Conservation (phyloP, 23 red algal genomes). For the Chondrus crispus region DNA sequence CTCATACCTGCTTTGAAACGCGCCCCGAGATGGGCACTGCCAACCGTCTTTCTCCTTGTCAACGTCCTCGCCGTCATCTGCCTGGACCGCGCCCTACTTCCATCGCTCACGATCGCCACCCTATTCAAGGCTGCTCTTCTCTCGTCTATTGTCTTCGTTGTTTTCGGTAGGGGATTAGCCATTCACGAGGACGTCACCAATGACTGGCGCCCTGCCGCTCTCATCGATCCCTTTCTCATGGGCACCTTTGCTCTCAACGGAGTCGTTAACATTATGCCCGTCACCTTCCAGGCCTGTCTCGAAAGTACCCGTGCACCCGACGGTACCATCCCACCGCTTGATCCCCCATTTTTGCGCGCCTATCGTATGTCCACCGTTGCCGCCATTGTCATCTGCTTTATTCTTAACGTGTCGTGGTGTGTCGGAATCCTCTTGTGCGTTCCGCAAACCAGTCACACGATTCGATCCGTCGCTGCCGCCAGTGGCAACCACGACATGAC, state of each 20-base stretch:
- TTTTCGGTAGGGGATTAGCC: slow-evolving; percentile 26
- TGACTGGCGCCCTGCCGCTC: slow-evolving; percentile 10
- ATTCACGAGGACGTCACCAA: slow-evolving; percentile 1
- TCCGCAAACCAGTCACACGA: slow-evolving; percentile 44
- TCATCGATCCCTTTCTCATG: slow-evolving; percentile 79
- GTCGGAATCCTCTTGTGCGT: slow-evolving; percentile 67
- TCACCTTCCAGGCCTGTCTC: slow-evolving; percentile 59
- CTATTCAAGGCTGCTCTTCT: slow-evolving; percentile 54
- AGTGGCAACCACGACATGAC: background rate
- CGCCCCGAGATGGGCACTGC: background rate
- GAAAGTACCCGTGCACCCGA: background rate
- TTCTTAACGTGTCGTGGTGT: slow-evolving; percentile 80
- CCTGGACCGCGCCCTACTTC: background rate
- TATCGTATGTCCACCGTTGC: slow-evolving; percentile 68
- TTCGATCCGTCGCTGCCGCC: background rate
- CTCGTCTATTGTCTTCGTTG: slow-evolving; percentile 45
- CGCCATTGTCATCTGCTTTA: slow-evolving; percentile 66
- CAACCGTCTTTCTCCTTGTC: slow-evolving; percentile 9
- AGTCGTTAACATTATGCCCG: slow-evolving; percentile 86
- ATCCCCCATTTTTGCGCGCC: slow-evolving; percentile 30
- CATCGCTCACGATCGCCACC: slow-evolving; percentile 65
- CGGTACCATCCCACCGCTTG: background rate
- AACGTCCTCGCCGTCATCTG: slow-evolving; percentile 16
- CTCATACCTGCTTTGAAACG: slow-evolving; percentile 32
- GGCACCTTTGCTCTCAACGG: slow-evolving; percentile 89